phyloP scores from a whole-genome alignment of 768 basidiomycete genomes.

The Russula griseocarnosa region DNA sequence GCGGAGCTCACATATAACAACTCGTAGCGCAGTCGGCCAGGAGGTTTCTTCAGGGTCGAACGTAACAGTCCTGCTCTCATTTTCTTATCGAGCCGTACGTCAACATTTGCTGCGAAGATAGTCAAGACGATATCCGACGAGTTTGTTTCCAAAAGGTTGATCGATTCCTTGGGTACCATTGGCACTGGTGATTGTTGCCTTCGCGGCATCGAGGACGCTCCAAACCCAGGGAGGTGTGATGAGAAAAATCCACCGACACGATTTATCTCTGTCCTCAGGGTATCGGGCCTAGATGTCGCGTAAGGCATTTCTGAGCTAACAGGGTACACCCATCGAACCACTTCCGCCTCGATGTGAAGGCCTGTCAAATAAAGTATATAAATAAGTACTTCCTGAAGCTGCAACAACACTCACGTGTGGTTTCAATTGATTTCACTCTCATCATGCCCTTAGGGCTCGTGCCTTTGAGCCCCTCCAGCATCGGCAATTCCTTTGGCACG shows the following conservation, averaged over 20 bases:
- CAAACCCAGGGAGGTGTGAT: conserved; percentile 39
- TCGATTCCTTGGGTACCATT: conserved; percentile 32
- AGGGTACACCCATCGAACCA: conserved; percentile 70
- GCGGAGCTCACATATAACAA: conserved; percentile 69
- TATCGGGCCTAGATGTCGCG: conserved; percentile 21
- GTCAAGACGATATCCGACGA: conserved; percentile 57
- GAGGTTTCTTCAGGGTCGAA: conserved; percentile 94
- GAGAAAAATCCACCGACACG: conserved; percentile 40
- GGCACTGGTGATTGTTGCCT: conserved; percentile 34
- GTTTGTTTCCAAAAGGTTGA: conserved; percentile 37
- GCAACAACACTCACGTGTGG: conserved; percentile 48
- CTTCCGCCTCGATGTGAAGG: conserved; percentile 73
- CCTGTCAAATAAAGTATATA: too few relatives aligned
- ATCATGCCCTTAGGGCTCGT: conserved; percentile 60
- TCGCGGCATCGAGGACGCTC: conserved; percentile 34
- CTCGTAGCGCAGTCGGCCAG: conserved; percentile 65
- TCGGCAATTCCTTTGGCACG: conserved; percentile 44
- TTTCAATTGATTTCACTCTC: conserved; percentile 58
- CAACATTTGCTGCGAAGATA: conserved; percentile 63
- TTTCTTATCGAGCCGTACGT: conserved; percentile 63
- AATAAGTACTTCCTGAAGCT: conserved; percentile 14
- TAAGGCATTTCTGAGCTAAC: conserved; percentile 58
- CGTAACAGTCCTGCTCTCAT: conserved; percentile 70
- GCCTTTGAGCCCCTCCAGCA: conserved; percentile 56
- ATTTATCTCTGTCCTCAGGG: conserved; percentile 1